Evolutionary conservation across 345 rosid species (phyloP).

Genomic region (Toxicodendron radicans): DNA sequence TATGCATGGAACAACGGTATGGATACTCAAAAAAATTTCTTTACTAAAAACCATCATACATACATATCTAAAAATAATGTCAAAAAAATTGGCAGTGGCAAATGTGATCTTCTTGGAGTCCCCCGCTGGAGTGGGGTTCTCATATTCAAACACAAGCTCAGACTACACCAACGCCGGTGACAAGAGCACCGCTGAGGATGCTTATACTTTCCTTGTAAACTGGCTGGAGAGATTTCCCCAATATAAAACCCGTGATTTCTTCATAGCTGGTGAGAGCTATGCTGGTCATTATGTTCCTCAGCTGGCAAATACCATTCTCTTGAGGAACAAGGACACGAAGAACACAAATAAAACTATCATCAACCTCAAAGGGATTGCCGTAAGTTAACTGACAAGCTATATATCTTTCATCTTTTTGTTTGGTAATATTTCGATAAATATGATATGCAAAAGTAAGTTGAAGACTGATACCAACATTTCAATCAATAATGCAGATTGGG

Average conservation of each 20-base stretch:
- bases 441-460: neutral
- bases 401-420: neutral
- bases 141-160: constrained; percentile 47
- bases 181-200: constrained; percentile 43
- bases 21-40: neutral
- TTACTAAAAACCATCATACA: neutral
- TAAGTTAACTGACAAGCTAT: constrained; percentile 20
- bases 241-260: constrained; percentile 37
- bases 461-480: neutral
- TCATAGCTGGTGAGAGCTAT: constrained; percentile 46
- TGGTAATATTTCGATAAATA: neutral
- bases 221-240: constrained; percentile 49
- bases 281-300: constrained; percentile 58
- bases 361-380: constrained; percentile 57
- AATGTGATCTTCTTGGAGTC: constrained; percentile 54
- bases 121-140: constrained; percentile 52
- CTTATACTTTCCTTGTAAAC: constrained; percentile 43
- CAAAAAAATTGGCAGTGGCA: constrained; percentile 28
- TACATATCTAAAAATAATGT: neutral
- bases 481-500: constrained; percentile 38
- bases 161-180: constrained; percentile 41
- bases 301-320: constrained; percentile 38
- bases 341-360: constrained; percentile 26
- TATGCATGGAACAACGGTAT: constrained; percentile 50
- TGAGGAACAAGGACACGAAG: constrained; percentile 28